Evolutionary conservation across 2,329 filamentous ascomycete species (phyloP), one percentile per base, ranked within the genome.

Genomic region (Teratosphaeria epicoccoides): DNA sequence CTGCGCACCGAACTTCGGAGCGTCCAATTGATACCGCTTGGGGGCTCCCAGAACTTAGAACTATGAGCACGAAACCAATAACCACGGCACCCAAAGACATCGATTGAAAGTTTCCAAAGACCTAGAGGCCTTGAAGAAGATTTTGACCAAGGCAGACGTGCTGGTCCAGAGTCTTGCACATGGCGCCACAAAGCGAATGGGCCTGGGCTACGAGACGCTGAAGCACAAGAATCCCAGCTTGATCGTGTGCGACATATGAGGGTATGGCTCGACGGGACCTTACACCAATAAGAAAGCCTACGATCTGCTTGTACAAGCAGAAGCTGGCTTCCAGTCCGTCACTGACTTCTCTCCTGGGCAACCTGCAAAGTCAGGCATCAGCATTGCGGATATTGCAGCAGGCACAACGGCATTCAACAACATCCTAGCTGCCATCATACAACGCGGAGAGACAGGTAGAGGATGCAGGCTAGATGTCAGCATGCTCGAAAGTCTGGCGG

Each of bases 281-380:
- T 96, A 95, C 70, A 80, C 84, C 2, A 79, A 83, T 57, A 80
- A 93, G n/a, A 89, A 93, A 9, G 93, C 93, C 2, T 98, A 97
- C 74, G 93, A 98, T 70, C 91, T 97, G 59, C 96, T 98, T 87
- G 90, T 98, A 14, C 93, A 97, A 73, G 90, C 91, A 49, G 73
- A 66, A 53, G 67, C 66, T 6, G 52, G 50, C 9, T 58, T 60
- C 29, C 56, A 60, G 2, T 61, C 54, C 20, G 95, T 97, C 61
- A 97, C 93, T 0, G 91, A 93, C 25, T 79, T 79, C 20, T 10
- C 11, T 54, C 79, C 89, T 49, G 85, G 89, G 0, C 84, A 88
- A 1, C 93, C 93, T 0, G 91, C 96, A 25, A 98, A 98, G 71
- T 91, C 96, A 1, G 93, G 93, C 14, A 91, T 97, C 7, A 90